Evolutionary conservation across 306 rosid genomes (phyloP), one percentile per base, ranked within the genome.

Genomic region (Hippophae rhamnoides): DNA sequence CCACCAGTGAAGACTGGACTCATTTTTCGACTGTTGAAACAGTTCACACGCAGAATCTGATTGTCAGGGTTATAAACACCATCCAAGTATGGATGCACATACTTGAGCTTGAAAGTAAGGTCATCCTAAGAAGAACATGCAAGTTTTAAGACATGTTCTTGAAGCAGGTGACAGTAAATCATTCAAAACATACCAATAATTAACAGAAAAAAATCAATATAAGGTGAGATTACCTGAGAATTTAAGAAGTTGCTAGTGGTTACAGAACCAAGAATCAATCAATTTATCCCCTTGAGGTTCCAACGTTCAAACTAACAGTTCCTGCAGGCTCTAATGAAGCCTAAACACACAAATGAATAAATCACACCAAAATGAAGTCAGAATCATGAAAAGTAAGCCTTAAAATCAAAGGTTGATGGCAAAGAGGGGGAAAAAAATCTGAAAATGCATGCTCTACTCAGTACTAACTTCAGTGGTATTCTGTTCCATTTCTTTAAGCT

Each of bases 261-360:
- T 47, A 92, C 71, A 27, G 96, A 76, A 69, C 99, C 99, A 9
- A 75, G 67, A 56, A 92, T 18, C 25, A 96, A 86, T 77, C 96
- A 81, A 66, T 92, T 92, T 52, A 92, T 73, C 52, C 98, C 96
- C 45, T 75, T 76, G 60, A 92, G 70, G 73, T 87, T 92, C 58
- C 93, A 76, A 70, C 87, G 98, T 61, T 92, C 96, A 63, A 87
- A 85, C 67, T 78, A 71, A 92, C 72, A 43, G 93, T 87, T 60
- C 99, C 99, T 58, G 95, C 99, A 3, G 99, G 99, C 86, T 92
- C 93, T 58, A 92, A 67, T 3, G 99, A 88, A 76, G 99, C 96
- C 99, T 92, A 71, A 60, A 77, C 69, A 66, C 55, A 57, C 67
- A 68, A 60, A 53, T 43, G 50, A n/a, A 49, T 57, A 62, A 18